Conservation (phyloP, 1,284 basidiomycete genomes). For the Cryptococcus jaspeensis region DNA sequence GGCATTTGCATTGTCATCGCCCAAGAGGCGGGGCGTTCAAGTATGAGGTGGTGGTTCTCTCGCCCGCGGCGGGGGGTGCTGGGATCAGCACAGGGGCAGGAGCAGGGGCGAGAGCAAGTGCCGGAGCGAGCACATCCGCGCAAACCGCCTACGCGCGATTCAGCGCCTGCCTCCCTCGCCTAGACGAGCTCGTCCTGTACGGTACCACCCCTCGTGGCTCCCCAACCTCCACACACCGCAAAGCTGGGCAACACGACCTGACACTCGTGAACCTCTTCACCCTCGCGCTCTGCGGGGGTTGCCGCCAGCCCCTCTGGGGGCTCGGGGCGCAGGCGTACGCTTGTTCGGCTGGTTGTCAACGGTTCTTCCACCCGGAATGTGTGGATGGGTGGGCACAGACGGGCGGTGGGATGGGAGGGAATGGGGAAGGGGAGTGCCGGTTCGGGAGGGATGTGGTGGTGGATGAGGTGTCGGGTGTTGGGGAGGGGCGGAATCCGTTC, state of each 20-base stretch:
- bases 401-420: constrained; percentile 28
- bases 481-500: constrained; percentile 51
- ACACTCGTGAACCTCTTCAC: constrained; percentile 65
- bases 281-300: constrained; percentile 65
- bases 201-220: constrained; percentile 10
- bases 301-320: constrained; percentile 71
- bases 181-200: constrained; percentile 29
- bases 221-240: constrained; percentile 12
- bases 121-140: constrained; percentile 4
- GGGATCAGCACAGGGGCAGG: no score
- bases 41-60: constrained; percentile 27
- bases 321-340: constrained; percentile 61
- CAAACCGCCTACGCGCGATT: constrained; percentile 26
- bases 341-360: constrained; percentile 61
- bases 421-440: constrained; percentile 51
- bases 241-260: constrained; percentile 35
- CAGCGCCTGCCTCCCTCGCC: constrained; percentile 21
- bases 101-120: no score
- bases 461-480: constrained; percentile 21
- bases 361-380: constrained; percentile 64
- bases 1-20: constrained; percentile 38
- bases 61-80: neutral
- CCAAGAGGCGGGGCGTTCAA: constrained; percentile 19
- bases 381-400: constrained; percentile 5
- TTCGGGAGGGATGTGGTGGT: constrained; percentile 43